phyloP scores from a whole-genome alignment of 495 filamentous ascomycete species.

The Geopyxis carbonaria region DNA sequence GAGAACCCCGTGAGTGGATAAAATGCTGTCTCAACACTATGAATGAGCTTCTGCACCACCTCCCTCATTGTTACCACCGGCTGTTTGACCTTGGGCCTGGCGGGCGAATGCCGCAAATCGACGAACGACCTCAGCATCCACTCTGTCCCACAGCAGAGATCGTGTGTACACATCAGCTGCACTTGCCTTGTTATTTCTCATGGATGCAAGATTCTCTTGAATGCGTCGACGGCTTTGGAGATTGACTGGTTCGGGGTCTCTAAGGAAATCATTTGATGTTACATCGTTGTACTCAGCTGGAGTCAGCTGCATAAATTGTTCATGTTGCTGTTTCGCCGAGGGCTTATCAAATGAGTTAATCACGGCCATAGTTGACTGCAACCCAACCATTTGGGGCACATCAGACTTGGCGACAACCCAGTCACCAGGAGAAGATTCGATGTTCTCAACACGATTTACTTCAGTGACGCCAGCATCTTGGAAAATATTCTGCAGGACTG shows the following conservation, averaged over 20 bases:
- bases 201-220: slow-evolving; percentile 63
- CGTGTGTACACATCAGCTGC: slow-evolving; percentile 82
- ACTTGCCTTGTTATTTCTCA: slow-evolving; percentile 50
- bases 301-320: slow-evolving; percentile 73
- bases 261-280: slow-evolving; percentile 51
- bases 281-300: slow-evolving; percentile 79
- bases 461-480: slow-evolving; percentile 52
- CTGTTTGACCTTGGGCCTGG: slow-evolving; percentile 25
- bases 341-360: slow-evolving; percentile 35
- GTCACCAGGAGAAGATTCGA: slow-evolving; percentile 16
- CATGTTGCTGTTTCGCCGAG: slow-evolving; percentile 70
- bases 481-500: slow-evolving; percentile 73
- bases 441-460: slow-evolving; percentile 18
- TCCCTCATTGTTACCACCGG: slow-evolving; percentile 22
- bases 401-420: slow-evolving; percentile 25
- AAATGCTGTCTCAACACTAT: background rate
- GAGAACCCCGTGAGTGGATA: background rate
- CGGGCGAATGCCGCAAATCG: slow-evolving; percentile 76
- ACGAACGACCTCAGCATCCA: slow-evolving; percentile 77
- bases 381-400: slow-evolving; percentile 24
- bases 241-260: slow-evolving; percentile 31
- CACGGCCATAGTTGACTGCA: slow-evolving; percentile 22
- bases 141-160: slow-evolving; percentile 84
- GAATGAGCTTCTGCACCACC: slow-evolving; percentile 8
- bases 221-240: slow-evolving; percentile 50